Base-by-base conservation (phyloP, 176 grass and related monocot species). In the Luzula sylvatica region DNA sequence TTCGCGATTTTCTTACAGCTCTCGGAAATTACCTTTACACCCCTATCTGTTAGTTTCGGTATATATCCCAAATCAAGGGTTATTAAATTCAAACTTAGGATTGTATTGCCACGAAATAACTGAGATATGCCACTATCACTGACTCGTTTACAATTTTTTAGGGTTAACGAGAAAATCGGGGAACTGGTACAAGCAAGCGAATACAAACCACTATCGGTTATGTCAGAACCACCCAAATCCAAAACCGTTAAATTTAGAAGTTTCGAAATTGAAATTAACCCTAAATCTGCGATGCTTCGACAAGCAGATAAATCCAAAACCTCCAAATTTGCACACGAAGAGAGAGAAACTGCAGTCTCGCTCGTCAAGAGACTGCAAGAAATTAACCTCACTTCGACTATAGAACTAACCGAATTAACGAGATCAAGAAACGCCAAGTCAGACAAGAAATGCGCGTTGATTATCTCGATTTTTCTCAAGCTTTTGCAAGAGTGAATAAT, bases 221-320 rank as follows among this genome's bases (percentile, higher is more conserved):
- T 86, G 28, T 96, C 90, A 61, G 77, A 61, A 43, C 90, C 84
- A 53, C 70, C 59, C 38, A 96, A 75, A 75, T 96, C 81, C 68
- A 96, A 60, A 49, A 71, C 58, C 35, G 67, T 77, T 73, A 96
- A 25, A 65, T 71, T 82, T 47, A 65, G 60, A 70, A 96, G 81
- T 44, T 76, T 66, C 1, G 84, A 86, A 67, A 96, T 74, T 43
- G 84, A 82, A 66, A 55, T 58, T 71, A 96, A 55, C 35, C 90
- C 90, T 18, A 54, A 23, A 61, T 96, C 84, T 44, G 90, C 81
- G 38, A 88, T 78, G 64, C 81, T 89, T 65, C 57, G 81, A 59
- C 90, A 96, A 53, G 73, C 81, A 7, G 84, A 96, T 23, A 96
- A 71, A 70, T 96, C 81, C 15, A 96, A 66, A 69, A 88, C 78